phyloP scores from a whole-genome alignment of 2,329 filamentous ascomycete species.

The Furcasterigmium furcatum region DNA sequence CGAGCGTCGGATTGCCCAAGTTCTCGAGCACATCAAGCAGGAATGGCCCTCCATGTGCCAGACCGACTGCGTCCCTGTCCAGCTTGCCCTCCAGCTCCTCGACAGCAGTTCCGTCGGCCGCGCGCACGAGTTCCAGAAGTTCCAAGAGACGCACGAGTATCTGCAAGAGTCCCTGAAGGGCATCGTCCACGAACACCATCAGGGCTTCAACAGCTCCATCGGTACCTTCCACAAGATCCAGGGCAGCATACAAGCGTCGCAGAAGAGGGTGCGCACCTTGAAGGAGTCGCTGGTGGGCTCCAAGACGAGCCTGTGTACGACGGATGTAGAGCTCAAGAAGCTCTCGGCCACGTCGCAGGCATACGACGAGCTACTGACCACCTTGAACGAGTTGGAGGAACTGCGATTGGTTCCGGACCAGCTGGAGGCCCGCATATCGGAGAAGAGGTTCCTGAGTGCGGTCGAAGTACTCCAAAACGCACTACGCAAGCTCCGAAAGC shows the following conservation, averaged over 20 bases:
- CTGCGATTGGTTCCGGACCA: conserved; percentile 87
- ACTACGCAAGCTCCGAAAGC: conserved; percentile 76
- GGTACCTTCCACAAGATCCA: conserved; percentile 99
- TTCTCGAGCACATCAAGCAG: conserved; percentile 78
- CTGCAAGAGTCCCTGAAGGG: conserved; percentile 90
- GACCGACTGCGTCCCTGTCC: conserved; percentile 85
- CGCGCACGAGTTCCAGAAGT: conserved; percentile 82
- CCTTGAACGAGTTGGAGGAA: conserved; percentile 81
- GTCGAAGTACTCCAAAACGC: conserved; percentile 91
- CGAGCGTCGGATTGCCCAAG: conserved; percentile 55
- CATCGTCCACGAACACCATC: conserved; percentile 97
- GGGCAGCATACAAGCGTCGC: conserved; percentile 83
- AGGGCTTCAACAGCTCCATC: conserved; percentile 98
- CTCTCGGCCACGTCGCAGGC: conserved; percentile 83
- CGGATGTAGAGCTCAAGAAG: conserved; percentile 87
- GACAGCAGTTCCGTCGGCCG: conserved; percentile 91
- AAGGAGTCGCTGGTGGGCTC: conserved; percentile 80
- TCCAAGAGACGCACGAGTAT: conserved; percentile 78
- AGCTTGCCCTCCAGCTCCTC: conserved; percentile 91
- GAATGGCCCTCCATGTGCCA: conserved; percentile 93
- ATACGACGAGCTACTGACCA: conserved; percentile 86
- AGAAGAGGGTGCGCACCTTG: conserved; percentile 77
- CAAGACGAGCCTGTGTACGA: conserved; percentile 76
- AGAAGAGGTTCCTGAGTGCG: conserved; percentile 90
- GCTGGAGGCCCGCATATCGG: conserved; percentile 89